Conservation (phyloP, 1,284 basidiomycete species). For the Melampsora larici-populina region DNA sequence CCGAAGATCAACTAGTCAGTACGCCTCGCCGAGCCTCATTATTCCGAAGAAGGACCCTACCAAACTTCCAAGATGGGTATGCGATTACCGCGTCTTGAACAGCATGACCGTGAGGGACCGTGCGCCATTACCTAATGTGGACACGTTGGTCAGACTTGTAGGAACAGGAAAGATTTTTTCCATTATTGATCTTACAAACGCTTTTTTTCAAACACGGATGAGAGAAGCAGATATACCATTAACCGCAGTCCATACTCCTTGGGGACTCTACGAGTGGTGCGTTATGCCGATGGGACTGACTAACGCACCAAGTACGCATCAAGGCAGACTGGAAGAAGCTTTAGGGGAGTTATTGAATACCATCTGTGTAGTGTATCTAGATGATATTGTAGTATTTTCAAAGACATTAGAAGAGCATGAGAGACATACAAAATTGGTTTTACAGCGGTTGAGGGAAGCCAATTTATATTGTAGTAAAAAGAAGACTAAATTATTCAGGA, state of each 20-base stretch:
- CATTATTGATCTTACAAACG: slow-evolving; percentile 57
- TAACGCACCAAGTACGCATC: slow-evolving; percentile 55
- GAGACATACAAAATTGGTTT: neutral
- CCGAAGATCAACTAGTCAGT: no score
- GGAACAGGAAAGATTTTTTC: slow-evolving; percentile 50
- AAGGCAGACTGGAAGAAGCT: slow-evolving; percentile 43
- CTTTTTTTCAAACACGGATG: slow-evolving; percentile 56
- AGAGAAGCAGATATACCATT: slow-evolving; percentile 54
- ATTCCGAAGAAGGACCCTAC: no score
- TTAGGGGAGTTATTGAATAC: slow-evolving; percentile 53
- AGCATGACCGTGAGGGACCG: no score
- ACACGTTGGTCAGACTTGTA: no score
- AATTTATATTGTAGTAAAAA: slow-evolving; percentile 27
- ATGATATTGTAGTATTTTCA: slow-evolving; percentile 59
- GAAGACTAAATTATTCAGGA: no score
- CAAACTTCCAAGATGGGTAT: no score
- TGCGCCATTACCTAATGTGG: no score
- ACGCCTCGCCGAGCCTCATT: no score
- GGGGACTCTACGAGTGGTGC: slow-evolving; percentile 56
- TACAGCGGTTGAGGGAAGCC: neutral
- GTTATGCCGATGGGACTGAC: slow-evolving; percentile 57
- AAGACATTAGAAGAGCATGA: slow-evolving; percentile 54
- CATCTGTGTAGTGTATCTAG: no score
- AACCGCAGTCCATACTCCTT: slow-evolving; percentile 56
- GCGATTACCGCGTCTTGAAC: no score